Percentiles rank a stretch among this genome's conserved stretches.
phyloP scores from a whole-genome alignment of 2,329 filamentous ascomycete genomes.

The Fusarium beomiforme region DNA sequence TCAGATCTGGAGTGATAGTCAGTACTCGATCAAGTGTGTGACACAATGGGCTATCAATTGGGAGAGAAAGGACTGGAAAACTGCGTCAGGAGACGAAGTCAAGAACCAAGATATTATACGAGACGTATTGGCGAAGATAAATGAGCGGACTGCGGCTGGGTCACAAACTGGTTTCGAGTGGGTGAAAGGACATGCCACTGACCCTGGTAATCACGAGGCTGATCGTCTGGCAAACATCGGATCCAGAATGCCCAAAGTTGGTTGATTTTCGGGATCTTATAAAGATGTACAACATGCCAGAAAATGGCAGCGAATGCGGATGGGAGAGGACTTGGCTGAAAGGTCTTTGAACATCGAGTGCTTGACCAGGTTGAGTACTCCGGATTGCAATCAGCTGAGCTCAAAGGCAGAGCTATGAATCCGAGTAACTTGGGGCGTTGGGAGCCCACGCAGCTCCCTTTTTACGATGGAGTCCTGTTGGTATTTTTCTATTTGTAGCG shows the following conservation, averaged over 20 bases:
- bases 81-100: conserved; percentile 73
- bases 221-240: conserved; percentile 76
- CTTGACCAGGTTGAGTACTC: background rate
- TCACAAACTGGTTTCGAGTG: conserved; percentile 79
- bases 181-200: conserved; percentile 85
- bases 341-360: background rate
- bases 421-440: background rate
- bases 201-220: conserved; percentile 81
- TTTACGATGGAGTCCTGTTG: background rate
- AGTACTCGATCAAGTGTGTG: conserved; percentile 89
- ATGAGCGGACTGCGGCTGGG: conserved; percentile 70
- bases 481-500: conserved; percentile 3
- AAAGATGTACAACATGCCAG: background rate
- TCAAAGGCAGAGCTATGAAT: background rate
- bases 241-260: conserved; percentile 43
- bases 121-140: conserved; percentile 75
- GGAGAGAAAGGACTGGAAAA: conserved; percentile 81
- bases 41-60: conserved; percentile 85
- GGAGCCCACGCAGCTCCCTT: background rate
- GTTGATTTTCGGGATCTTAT: background rate
- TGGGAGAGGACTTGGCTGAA: background rate
- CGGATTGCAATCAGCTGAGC: background rate
- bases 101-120: conserved; percentile 89
- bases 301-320: background rate
- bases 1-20: conserved; percentile 87